A percentile compares a stretch with the other conserved stretches of the same genome.
Evolutionary conservation across 1,284 basidiomycete species (phyloP).

Genomic region (Ustilago esculenta): DNA sequence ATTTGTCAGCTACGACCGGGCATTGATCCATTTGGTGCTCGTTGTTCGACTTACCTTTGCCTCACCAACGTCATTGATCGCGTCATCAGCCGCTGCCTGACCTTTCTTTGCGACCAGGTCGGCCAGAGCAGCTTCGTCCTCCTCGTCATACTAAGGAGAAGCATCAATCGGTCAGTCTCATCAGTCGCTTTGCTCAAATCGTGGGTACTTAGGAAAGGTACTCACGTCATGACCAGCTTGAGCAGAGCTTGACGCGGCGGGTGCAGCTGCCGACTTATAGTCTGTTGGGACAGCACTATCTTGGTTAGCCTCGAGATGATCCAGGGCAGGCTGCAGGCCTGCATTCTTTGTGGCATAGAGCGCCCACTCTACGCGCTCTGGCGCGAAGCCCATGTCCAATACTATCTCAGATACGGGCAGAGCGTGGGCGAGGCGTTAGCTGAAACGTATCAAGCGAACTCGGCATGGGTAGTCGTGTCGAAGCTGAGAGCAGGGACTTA

Average conservation of each 20-base stretch:
- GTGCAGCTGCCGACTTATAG: slow-evolving; percentile 34
- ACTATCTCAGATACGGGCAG: slow-evolving; percentile 23
- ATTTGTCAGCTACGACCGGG: background rate
- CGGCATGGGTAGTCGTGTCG: too few species aligned
- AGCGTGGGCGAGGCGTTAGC: too few species aligned
- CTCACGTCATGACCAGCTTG: slow-evolving; percentile 35
- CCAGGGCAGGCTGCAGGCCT: slow-evolving; percentile 61
- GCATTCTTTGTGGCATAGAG: slow-evolving; percentile 54
- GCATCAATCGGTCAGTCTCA: background rate
- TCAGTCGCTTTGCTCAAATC: background rate
- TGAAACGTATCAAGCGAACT: too few species aligned
- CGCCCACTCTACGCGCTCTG: slow-evolving; percentile 64
- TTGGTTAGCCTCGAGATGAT: slow-evolving; percentile 63
- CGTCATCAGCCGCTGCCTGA: slow-evolving; percentile 50
- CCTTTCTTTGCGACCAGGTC: slow-evolving; percentile 53
- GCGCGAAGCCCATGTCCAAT: slow-evolving; percentile 64
- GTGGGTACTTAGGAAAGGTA: background rate
- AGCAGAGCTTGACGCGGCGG: slow-evolving; percentile 12
- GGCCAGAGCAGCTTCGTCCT: slow-evolving; percentile 55
- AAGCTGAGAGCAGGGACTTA: slow-evolving; percentile 8
- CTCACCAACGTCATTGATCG: slow-evolving; percentile 40
- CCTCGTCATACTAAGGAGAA: slow-evolving; percentile 48
- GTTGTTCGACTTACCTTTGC: slow-evolving; percentile 45
- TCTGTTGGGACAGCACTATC: slow-evolving; percentile 55
- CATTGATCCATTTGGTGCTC: background rate